A percentile compares a stretch with the other conserved stretches of the same genome.
phyloP scores from a whole-genome alignment of 2,329 filamentous ascomycete species.

The Cladosporium sp. region DNA sequence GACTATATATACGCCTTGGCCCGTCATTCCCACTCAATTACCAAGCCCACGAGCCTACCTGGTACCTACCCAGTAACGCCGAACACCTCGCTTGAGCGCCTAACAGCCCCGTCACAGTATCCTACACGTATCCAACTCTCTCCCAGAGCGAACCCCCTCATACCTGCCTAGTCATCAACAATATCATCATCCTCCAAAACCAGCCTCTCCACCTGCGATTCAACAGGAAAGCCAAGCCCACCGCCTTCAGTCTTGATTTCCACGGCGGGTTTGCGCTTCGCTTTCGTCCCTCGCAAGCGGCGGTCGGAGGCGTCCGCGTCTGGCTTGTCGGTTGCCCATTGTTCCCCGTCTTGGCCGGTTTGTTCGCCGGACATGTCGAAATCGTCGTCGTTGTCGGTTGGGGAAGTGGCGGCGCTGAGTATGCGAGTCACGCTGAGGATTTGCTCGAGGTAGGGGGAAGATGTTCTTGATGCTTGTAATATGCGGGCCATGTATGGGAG shows the following conservation, averaged over 20 bases:
- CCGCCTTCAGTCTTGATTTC: constrained; percentile 18
- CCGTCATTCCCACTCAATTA: too few species aligned
- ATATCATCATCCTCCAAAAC: constrained; percentile 46
- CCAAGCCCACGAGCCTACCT: too few species aligned
- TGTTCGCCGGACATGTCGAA: not conserved
- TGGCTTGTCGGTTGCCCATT: constrained; percentile 42
- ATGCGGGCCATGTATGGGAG: constrained; percentile 81
- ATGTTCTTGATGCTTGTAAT: constrained; percentile 23
- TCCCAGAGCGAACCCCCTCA: too few species aligned
- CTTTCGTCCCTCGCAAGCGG: constrained; percentile 12
- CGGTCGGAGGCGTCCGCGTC: constrained; percentile 17
- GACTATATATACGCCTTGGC: too few species aligned
- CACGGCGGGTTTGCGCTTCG: constrained; percentile 13
- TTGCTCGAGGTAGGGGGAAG: constrained; percentile 50
- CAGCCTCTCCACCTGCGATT: constrained; percentile 31
- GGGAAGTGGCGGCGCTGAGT: constrained; percentile 20
- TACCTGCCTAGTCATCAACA: constrained; percentile 40
- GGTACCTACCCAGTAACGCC: not conserved
- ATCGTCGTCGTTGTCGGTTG: constrained; percentile 17
- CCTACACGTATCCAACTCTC: too few species aligned
- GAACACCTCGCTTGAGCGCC: not conserved
- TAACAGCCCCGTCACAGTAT: too few species aligned
- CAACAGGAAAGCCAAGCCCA: constrained; percentile 21
- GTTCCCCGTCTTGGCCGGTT: constrained; percentile 11
- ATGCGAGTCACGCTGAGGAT: constrained; percentile 64